These are phyloP conservation scores for Aspergillus tanneri DNA, from an alignment of 2,329 filamentous ascomycete species.

Conservation along the genomic window DNA sequence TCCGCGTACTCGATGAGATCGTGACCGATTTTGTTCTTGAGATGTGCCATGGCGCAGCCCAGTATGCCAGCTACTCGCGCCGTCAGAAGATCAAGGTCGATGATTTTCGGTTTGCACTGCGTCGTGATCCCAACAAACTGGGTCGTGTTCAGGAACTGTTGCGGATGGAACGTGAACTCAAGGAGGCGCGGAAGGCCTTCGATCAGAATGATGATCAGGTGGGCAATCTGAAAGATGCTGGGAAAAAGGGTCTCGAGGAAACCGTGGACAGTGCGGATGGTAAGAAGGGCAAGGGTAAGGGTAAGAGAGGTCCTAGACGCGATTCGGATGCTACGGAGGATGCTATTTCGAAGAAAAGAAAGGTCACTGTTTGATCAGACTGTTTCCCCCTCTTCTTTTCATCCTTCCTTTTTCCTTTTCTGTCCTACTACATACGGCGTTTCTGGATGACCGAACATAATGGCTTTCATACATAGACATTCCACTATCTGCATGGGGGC, in stretches of 20 bases:
- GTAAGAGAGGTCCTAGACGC: conserved; percentile 32
- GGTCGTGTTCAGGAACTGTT: conserved; percentile 88
- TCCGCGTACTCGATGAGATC: conserved; percentile 88
- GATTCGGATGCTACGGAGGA: conserved; percentile 39
- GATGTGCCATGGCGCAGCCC: conserved; percentile 84
- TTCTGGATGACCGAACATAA: background rate
- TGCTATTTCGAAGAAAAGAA: conserved; percentile 36
- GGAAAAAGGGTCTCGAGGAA: conserved; percentile 36
- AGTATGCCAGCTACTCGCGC: conserved; percentile 78
- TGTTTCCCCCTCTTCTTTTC: background rate
- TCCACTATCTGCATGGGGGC: conserved; percentile 16
- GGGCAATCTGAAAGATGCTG: conserved; percentile 36
- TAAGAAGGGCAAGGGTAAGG: conserved; percentile 40
- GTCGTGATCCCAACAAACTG: conserved; percentile 79
- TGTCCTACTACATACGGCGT: background rate
- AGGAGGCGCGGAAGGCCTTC: conserved; percentile 69
- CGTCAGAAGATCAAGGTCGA: conserved; percentile 98
- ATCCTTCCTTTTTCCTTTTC: conserved; percentile 3
- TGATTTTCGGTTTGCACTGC: conserved; percentile 92
- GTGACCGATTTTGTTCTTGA: conserved; percentile 96
- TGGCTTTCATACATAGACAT: background rate
- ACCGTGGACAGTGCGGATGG: conserved; percentile 27
- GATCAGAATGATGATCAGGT: conserved; percentile 48
- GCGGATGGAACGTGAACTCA: conserved; percentile 83
- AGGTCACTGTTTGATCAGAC: conserved; percentile 15